Evolutionary conservation across 129 eudicot species (phyloP), one percentile per base, ranked within the genome.

Genomic region (Apium graveolens): DNA sequence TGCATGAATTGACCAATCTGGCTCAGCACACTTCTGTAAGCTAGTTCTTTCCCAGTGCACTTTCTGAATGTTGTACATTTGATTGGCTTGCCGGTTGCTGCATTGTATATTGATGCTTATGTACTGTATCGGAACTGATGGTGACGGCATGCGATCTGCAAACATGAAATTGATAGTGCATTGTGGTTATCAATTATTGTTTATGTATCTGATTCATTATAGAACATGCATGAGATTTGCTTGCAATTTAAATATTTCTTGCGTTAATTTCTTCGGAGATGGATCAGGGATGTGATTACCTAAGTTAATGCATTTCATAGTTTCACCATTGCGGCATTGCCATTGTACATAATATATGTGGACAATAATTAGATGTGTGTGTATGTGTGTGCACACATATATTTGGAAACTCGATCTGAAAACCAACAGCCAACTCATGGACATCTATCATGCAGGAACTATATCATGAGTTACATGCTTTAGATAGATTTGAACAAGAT

Each of bases 401-500:
- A 31, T 27, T 31, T 1, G 46, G 41, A 13, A 70, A 70, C 73
- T 70, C 11, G 26, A 65, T 44, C 45, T 32, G 24, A 74, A 51
- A 39, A 76, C 78, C 80, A 81, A 74, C 78, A 70, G 35, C 65
- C 44, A 77, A 87, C 41, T 79, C 29, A 39, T 77, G 77, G 46
- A 74, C 78, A 31, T 78, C 71, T 20, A 68, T 74, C 66, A 20
- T 90, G 84, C 86, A 95, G 99, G 99, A 92, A 85, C 48, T 95
- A 81, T 95, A 95, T 83, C 99, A 95, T 55, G 99, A 91, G 83
- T 81, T 84, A 75, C 90, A 90, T 83, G 87, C 97, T 68, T 81
- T 90, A 83, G 99, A 90, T 80, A 88, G 99, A 87, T 95, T 90
- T 83, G 97, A 91, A 78, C 97, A 87, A 86, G 99, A 95, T 84